Percentiles rank a stretch among this genome's conserved stretches.
phyloP scores from a whole-genome alignment of 1,139 yeast species.

The Pichia sp. region DNA sequence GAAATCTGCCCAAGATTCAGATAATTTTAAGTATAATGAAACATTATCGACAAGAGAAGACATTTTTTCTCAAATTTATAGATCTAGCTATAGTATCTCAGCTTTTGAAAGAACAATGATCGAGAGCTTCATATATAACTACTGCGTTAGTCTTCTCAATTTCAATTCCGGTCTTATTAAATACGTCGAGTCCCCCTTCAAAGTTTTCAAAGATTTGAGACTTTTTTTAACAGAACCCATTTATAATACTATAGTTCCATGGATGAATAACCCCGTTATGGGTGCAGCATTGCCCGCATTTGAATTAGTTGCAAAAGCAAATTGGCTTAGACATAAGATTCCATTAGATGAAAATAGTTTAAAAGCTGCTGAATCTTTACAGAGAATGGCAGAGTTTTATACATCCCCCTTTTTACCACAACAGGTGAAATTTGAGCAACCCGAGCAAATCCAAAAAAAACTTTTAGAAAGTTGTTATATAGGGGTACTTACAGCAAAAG shows the following conservation, averaged over 20 bases:
- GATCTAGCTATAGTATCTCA: neutral
- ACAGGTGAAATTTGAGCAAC: neutral
- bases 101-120: constrained; percentile 25
- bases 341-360: constrained; percentile 10
- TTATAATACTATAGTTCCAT: constrained; percentile 15
- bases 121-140: constrained; percentile 27
- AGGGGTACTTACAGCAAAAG: constrained; percentile 16
- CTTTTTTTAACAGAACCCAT: constrained; percentile 9
- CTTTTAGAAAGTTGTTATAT: constrained; percentile 11
- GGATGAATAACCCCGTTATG: constrained; percentile 23
- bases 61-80: neutral
- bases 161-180: constrained; percentile 8
- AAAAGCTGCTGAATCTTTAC: constrained; percentile 3
- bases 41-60: neutral
- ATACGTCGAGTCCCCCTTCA: constrained; percentile 20
- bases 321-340: constrained; percentile 13
- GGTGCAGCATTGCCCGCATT: constrained; percentile 18
- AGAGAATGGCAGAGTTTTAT: constrained; percentile 7
- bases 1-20: no score
- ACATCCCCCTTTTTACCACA: constrained; percentile 12
- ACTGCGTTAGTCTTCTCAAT: constrained; percentile 22
- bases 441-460: constrained; percentile 2
- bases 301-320: constrained; percentile 17
- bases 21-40: no score
- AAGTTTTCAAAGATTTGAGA: constrained; percentile 16